Conservation (phyloP, 1,139 yeast genomes). For the Kodamaea ohmeri region DNA sequence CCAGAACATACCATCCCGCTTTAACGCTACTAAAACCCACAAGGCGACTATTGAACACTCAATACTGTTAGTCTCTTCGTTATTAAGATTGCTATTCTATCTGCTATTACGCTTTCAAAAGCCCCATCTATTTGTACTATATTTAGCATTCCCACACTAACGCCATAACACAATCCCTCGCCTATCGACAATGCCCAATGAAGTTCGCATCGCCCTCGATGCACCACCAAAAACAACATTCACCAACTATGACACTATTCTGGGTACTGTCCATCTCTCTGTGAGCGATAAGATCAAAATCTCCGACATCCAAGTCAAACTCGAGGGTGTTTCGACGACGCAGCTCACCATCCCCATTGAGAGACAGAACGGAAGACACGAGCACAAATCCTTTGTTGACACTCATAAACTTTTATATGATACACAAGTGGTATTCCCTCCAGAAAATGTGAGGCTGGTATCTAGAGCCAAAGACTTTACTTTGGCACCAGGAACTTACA, state of each 20-base stretch:
- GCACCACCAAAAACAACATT: constrained; percentile 25
- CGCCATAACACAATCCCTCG: neutral
- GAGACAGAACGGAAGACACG: constrained; percentile 17
- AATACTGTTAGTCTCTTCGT: too few relatives aligned
- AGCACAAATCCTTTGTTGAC: constrained; percentile 33
- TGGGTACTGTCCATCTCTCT: constrained; percentile 46
- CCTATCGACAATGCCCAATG: constrained; percentile 1
- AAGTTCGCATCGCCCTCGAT: neutral
- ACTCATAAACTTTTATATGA: constrained; percentile 57
- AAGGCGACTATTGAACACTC: too few relatives aligned
- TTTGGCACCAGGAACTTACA: constrained; percentile 57
- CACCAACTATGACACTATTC: constrained; percentile 50
- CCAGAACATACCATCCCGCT: too few relatives aligned
- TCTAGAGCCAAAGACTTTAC: constrained; percentile 54
- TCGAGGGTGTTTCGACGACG: constrained; percentile 54
- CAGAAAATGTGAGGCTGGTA: constrained; percentile 49
- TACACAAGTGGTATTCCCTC: constrained; percentile 58
- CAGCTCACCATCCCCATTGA: constrained; percentile 26
- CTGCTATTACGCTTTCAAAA: too few relatives aligned
- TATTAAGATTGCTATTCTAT: too few relatives aligned
- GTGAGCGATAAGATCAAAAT: constrained; percentile 48
- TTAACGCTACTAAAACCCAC: too few relatives aligned
- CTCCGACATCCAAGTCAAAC: constrained; percentile 53
- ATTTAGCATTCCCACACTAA: neutral
- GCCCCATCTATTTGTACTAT: neutral